These are phyloP conservation scores for Phialocephala sp. DNA, from an alignment of 2,329 filamentous ascomycete genomes.

Conservation along the genomic window DNA sequence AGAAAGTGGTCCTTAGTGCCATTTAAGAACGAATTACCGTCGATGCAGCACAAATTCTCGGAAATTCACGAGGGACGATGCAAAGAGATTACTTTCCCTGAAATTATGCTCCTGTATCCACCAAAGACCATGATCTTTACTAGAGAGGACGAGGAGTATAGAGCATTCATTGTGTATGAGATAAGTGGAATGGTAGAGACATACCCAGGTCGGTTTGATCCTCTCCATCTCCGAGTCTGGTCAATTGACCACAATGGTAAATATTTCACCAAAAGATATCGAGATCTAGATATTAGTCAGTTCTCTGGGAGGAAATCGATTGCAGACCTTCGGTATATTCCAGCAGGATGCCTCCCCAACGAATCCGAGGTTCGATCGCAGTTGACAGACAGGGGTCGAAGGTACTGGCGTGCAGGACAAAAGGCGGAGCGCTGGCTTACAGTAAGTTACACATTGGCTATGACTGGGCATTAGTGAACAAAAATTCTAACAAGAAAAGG, in stretches of 20 bases:
- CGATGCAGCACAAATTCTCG: background rate
- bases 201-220: background rate
- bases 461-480: background rate
- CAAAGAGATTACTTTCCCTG: background rate
- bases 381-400: background rate
- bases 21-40: background rate
- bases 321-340: background rate
- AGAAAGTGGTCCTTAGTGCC: background rate
- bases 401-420: background rate
- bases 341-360: background rate
- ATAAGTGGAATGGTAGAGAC: background rate
- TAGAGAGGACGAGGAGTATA: background rate
- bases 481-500: background rate
- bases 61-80: background rate
- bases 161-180: background rate
- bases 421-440: background rate
- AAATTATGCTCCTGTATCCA: background rate
- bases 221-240: background rate
- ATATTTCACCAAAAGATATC: conserved; percentile 1
- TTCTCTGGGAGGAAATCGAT: background rate
- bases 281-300: background rate
- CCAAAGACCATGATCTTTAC: background rate
- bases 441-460: too few species aligned
- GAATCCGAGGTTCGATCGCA: background rate
- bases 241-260: background rate